Evolutionary conservation across 768 basidiomycete species (phyloP).

Genomic region (Rhizopogon vesiculosus): DNA sequence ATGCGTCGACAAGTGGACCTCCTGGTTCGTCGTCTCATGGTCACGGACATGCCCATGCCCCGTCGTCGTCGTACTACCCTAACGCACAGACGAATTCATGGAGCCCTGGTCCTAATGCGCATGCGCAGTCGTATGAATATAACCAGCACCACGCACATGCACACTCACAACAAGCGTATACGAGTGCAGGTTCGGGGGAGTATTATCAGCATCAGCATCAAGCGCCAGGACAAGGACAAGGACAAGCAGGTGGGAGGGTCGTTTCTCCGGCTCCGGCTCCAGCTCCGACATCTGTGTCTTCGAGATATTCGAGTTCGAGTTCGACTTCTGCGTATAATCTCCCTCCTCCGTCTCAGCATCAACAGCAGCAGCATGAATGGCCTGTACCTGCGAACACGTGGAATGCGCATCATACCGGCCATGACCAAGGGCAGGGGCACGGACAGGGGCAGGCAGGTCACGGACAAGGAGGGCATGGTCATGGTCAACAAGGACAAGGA

Average conservation of each 20-base stretch:
- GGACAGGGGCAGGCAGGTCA: conserved; percentile 1
- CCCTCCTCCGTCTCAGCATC: conserved; percentile 4
- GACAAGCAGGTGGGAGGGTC: too few species aligned
- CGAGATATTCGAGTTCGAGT: too few species aligned
- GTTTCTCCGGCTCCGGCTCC: too few species aligned
- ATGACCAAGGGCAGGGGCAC: conserved; percentile 13
- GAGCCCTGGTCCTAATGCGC: neutral
- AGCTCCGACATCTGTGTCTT: too few species aligned
- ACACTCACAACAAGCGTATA: neutral
- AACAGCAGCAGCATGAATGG: conserved; percentile 3
- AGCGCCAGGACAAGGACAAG: neutral
- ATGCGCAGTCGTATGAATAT: conserved; percentile 1
- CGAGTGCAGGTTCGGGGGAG: neutral
- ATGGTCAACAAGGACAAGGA: neutral
- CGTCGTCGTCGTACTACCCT: conserved; percentile 15
- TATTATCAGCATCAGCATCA: neutral
- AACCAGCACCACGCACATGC: neutral
- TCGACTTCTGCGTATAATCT: conserved; percentile 1
- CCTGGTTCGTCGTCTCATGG: neutral
- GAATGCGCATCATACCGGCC: conserved; percentile 9
- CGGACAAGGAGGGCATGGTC: conserved; percentile 9
- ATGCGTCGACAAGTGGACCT: conserved; percentile 14
- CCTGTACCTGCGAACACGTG: neutral
- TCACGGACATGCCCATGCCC: conserved; percentile 3
- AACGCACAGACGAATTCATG: conserved; percentile 14